Base-by-base conservation (phyloP, 225 moss, liverwort and hornwort genomes). In the Neckera pumila region DNA sequence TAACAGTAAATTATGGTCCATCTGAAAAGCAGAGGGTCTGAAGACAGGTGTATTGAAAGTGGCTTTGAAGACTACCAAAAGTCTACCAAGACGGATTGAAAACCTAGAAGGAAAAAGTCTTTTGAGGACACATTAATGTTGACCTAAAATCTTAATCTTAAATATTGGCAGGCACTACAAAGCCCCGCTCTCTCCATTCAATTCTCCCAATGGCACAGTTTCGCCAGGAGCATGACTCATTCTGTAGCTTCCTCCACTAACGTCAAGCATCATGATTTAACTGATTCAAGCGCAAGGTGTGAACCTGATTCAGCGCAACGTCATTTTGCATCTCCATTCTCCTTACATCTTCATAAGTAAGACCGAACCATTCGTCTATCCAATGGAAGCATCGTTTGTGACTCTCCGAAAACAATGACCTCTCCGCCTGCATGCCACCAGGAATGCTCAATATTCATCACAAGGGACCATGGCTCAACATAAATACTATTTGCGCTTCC, bases 321-420 rank as follows among this genome's bases (percentile, higher is more conserved):
- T 98, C 96, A 91, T 91, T 95, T 88, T 93, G 87, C 70, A 94
- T 89, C 90, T 97, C 97, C 90, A 96, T 86, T 70, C 74, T 87
- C 91, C 96, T 88, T 42, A 98, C 96, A 86, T 97, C 97, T 38
- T 97, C 96, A 70, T 93, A 95, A 42, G 93, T 89, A 61, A 97
- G 97, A 77, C 95, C 97, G 79, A 93, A 95, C 98, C 98, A 98
- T 70, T 98, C 97, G 85, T 98, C 97, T 75, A 98, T 96, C 98
- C 98, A 98, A 51, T 94, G 82, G 88, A 98, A 95, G 89, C 97
- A 98, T 56, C 76, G 95, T 87, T 91, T 97, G 89, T 98, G 95
- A 87, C 96, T 95, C 90, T 97, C 98, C 28, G 91, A 66, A 88
- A 98, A 98, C 45, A 98, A 92, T 64, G 96, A 95, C 83, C 91